Conservation (phyloP, 192 early-diverging fungal species). For the Linnemannia zychae region DNA sequence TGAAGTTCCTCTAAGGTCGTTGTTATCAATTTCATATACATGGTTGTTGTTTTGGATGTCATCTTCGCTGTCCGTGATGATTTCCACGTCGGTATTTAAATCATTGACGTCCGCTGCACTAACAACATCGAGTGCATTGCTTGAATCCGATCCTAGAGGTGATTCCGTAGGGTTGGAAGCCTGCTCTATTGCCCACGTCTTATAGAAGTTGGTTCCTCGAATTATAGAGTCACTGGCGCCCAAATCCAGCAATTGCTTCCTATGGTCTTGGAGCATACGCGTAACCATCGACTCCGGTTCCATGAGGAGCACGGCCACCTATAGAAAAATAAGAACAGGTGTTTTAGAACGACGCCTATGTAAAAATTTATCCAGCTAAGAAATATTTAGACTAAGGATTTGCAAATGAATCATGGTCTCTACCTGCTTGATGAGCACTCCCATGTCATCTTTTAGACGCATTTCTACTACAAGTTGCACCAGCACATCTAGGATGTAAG, state of each 20-base stretch:
- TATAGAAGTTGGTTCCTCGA: neutral
- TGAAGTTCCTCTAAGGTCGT: neutral
- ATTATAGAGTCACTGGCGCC: neutral
- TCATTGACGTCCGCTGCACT: neutral
- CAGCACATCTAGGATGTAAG: neutral
- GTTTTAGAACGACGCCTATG: neutral
- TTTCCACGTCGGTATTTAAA: neutral
- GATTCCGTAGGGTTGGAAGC: neutral
- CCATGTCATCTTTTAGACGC: neutral
- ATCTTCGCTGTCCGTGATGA: neutral
- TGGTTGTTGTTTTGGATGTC: neutral
- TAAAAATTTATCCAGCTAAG: neutral
- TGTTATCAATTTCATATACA: neutral
- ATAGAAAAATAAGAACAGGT: neutral
- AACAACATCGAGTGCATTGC: neutral
- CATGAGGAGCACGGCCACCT: neutral
- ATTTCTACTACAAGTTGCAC: conserved; percentile 2
- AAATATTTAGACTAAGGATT: neutral
- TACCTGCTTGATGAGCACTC: conserved; percentile 4
- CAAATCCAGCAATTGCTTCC: conserved; percentile 1
- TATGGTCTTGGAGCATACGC: neutral
- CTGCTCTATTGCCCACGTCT: neutral
- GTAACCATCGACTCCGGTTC: conserved; percentile 2
- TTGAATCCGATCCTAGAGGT: neutral
- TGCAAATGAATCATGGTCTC: neutral